Base-by-base conservation (phyloP, 495 filamentous ascomycete genomes). In the Trypethelium eluteriae region DNA sequence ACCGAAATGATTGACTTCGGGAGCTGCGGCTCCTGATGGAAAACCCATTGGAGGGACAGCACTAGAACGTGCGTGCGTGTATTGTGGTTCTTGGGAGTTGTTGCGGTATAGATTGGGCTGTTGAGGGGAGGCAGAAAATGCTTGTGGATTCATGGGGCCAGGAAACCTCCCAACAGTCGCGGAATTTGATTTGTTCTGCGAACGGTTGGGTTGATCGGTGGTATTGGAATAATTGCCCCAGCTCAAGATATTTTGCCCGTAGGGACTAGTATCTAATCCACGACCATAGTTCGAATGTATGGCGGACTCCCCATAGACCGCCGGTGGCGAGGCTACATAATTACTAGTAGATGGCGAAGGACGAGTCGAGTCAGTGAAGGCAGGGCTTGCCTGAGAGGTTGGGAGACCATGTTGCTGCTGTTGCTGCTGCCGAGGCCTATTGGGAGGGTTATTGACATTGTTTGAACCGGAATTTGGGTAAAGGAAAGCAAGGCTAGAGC, bases 401-500 rank as follows among this genome's bases (percentile, higher is more conserved):
- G 53, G 7, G 32, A 35, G 18, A 14, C 25, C 7, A 59, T 59
- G 53, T 35, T 36, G 53, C 53, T 34, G 53, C 53, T 59, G 53
- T 35, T 36, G 53, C 53, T 34, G 53, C 53, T 59, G 53, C n/a
- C 53, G 53, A 14, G 53, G 11, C 36, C 25, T 18, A 62, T 66
- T 32, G 62, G 73, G 16, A 66, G 70, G 67, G 64, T 65, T 14
- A 64, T 76, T 56, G 70, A 32, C 76, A 64, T 69, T 4, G 46
- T 67, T 66, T 36, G 66, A 71, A 57, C 65, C 72, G 56, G 72
- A 72, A 49, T 78, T 84, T 66, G 89, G 85, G 71, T 88, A 91
- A 50, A 91, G 79, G 53, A 90, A 78, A 61, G 89, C 91, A 2
- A 93, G 77, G 71, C 88, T 92, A 0, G 89, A 86, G 69, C 88